Base-by-base conservation (phyloP, 2,329 filamentous ascomycete genomes). In the Trichophyton rubrum region DNA sequence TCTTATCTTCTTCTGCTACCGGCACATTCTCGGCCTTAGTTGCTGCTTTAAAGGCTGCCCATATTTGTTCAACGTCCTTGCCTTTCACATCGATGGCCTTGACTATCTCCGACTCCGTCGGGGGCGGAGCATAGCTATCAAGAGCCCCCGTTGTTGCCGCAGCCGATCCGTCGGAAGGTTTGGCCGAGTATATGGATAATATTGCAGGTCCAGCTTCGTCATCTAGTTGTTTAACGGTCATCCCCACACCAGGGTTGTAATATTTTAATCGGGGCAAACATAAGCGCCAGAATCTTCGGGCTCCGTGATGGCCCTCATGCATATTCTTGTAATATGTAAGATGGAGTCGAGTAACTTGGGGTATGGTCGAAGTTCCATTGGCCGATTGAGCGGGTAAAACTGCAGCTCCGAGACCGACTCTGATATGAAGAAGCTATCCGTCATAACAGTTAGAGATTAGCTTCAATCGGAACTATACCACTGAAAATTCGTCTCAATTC, bases 261-360 rank as follows among this genome's bases (percentile, higher is more conserved):
- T 86, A 99, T 80, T 99, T 96, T 66, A 99, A 80, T 61, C 89
- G 84, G 22, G 89, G 89, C 56, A 97, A 85, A 71, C 85, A 87
- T 63, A 85, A 79, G 65, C 82, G 84, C 89, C 90, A 96, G 81
- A 99, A 96, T 77, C 89, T 89, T 69, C 91, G 95, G 65, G 71
- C 70, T 53, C 72, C 73, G 62, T 68, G 68, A 64, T 72, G 70
- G 60, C 71, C 69, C 64, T 70, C 68, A 64, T 77, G 72, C 63
- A 74, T 73, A 63, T 74, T 76, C 59, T 64, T 68, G 24, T 75
- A 74, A 63, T 77, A 78, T 64, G 74, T 74, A 56, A 78, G 70
- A 65, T 75, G 73, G 49, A 77, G 68, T 33, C 74, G 72, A 56
- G 74, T 75, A 55, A 77, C 70, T 62, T 71, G 69, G 58, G 72